Conservation (phyloP, 495 filamentous ascomycete species). For the Amniculicola lignicola region DNA sequence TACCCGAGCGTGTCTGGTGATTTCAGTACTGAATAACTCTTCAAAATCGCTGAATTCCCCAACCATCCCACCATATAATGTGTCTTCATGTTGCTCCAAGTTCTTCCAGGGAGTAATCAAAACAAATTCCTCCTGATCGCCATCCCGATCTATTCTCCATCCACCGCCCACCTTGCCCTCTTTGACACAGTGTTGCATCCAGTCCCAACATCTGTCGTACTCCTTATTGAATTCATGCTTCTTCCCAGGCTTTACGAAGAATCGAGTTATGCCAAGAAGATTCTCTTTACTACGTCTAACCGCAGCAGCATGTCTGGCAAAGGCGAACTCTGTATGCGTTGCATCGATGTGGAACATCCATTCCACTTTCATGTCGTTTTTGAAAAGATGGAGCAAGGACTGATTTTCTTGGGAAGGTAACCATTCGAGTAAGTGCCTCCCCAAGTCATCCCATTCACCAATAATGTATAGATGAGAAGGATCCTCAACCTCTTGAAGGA, state of each 20-base stretch:
- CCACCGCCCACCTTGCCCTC: slow-evolving; percentile 44
- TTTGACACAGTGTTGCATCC: slow-evolving; percentile 42
- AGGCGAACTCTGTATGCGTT: neutral
- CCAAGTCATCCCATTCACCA: slow-evolving; percentile 26
- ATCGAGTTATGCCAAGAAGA: slow-evolving; percentile 46
- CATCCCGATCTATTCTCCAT: slow-evolving; percentile 50
- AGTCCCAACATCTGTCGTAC: slow-evolving; percentile 3
- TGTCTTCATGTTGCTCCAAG: slow-evolving; percentile 51
- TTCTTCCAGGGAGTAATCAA: slow-evolving; percentile 52
- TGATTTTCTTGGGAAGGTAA: slow-evolving; percentile 40
- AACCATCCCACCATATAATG: no score
- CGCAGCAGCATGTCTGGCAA: slow-evolving; percentile 27
- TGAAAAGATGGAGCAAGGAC: slow-evolving; percentile 43
- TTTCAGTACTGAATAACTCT: no score
- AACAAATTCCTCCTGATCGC: slow-evolving; percentile 50
- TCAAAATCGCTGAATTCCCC: no score
- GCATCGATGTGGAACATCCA: slow-evolving; percentile 43
- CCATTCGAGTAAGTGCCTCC: slow-evolving; percentile 17
- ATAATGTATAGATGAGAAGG: slow-evolving; percentile 23
- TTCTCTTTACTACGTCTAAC: slow-evolving; percentile 35
- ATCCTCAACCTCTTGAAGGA: slow-evolving; percentile 31
- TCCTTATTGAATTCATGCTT: slow-evolving; percentile 43
- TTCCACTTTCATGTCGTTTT: slow-evolving; percentile 44
- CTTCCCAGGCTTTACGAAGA: slow-evolving; percentile 45
- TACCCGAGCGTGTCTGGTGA: no score